Evolutionary conservation across 2,329 filamentous ascomycete species (phyloP).

Genomic region (Penicillium sp.): DNA sequence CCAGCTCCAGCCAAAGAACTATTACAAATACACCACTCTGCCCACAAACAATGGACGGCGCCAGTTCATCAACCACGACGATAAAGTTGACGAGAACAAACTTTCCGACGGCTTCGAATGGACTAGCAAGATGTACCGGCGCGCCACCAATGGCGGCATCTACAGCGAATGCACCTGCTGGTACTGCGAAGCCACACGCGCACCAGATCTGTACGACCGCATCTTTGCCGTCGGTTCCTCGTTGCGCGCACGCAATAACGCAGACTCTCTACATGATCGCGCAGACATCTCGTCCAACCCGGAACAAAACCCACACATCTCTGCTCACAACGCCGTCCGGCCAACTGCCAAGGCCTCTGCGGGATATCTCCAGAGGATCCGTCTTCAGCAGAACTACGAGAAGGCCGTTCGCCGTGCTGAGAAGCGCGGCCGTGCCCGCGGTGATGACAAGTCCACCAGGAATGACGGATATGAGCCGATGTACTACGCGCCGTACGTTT

Average conservation of each 20-base stretch:
- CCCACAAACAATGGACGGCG: slow-evolving; percentile 26
- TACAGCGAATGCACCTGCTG: slow-evolving; percentile 44
- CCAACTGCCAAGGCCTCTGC: slow-evolving; percentile 9
- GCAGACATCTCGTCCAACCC: slow-evolving; percentile 45
- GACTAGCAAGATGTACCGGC: slow-evolving; percentile 66
- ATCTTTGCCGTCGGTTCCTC: slow-evolving; percentile 37
- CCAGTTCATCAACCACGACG: slow-evolving; percentile 73
- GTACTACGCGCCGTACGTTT: slow-evolving; percentile 37
- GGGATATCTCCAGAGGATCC: slow-evolving; percentile 29
- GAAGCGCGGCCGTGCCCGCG: slow-evolving; percentile 26
- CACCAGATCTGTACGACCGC: slow-evolving; percentile 49
- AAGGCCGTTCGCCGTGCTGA: slow-evolving; percentile 30
- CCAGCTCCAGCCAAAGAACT: slow-evolving; percentile 21
- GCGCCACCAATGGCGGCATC: slow-evolving; percentile 55
- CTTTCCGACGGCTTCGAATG: slow-evolving; percentile 64
- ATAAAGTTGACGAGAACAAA: slow-evolving; percentile 67
- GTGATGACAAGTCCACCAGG: slow-evolving; percentile 28
- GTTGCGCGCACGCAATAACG: slow-evolving; percentile 50
- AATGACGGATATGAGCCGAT: slow-evolving; percentile 13
- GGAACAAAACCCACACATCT: slow-evolving; percentile 63
- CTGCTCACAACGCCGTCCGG: slow-evolving; percentile 63
- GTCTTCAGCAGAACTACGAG: slow-evolving; percentile 49
- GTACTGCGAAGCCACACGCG: slow-evolving; percentile 66
- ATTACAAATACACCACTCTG: slow-evolving; percentile 46
- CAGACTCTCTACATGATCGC: slow-evolving; percentile 44